Evolutionary conservation across 2,329 filamentous ascomycete genomes (phyloP).

Genomic region (Aureobasidium lini): DNA sequence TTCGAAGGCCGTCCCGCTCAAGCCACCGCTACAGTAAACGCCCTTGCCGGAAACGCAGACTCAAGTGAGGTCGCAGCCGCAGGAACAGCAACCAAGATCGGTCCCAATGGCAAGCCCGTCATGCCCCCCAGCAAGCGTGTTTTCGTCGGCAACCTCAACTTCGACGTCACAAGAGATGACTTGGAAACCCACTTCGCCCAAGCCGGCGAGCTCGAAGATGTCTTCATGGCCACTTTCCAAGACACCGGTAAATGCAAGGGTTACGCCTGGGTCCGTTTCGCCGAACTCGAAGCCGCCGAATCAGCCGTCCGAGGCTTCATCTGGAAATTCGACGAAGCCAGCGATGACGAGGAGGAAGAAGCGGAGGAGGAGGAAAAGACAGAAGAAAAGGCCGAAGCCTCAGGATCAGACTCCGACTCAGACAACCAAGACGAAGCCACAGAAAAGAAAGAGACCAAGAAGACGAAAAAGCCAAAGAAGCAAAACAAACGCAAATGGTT

Average conservation of each 20-base stretch:
- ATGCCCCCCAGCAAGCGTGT: conserved; percentile 70
- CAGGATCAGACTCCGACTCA: conserved; percentile 29
- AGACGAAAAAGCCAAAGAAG: conserved; percentile 33
- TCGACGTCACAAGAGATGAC: conserved; percentile 61
- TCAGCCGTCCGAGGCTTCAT: conserved; percentile 76
- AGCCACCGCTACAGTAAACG: conserved; percentile 29
- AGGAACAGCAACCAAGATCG: conserved; percentile 31
- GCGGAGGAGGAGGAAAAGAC: conserved; percentile 26
- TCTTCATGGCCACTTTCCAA: conserved; percentile 90
- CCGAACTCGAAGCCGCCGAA: conserved; percentile 65
- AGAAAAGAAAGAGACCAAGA: conserved; percentile 22
- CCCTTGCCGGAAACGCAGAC: conserved; percentile 27
- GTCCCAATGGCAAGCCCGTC: conserved; percentile 41
- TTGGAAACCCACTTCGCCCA: conserved; percentile 72
- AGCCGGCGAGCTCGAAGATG: conserved; percentile 74
- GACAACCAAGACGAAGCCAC: conserved; percentile 27
- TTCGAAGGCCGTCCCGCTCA: conserved; percentile 85
- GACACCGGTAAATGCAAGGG: conserved; percentile 98
- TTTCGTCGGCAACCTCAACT: conserved; percentile 62
- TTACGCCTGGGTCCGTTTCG: conserved; percentile 91
- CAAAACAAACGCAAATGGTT: conserved; percentile 58
- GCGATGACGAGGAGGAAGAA: conserved; percentile 43
- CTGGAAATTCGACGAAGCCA: conserved; percentile 51
- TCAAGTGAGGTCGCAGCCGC: conserved; percentile 16
- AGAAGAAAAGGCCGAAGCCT: conserved; percentile 16